phyloP scores from a whole-genome alignment of 305 asterid genomes.

The Fraxinus greggii region DNA sequence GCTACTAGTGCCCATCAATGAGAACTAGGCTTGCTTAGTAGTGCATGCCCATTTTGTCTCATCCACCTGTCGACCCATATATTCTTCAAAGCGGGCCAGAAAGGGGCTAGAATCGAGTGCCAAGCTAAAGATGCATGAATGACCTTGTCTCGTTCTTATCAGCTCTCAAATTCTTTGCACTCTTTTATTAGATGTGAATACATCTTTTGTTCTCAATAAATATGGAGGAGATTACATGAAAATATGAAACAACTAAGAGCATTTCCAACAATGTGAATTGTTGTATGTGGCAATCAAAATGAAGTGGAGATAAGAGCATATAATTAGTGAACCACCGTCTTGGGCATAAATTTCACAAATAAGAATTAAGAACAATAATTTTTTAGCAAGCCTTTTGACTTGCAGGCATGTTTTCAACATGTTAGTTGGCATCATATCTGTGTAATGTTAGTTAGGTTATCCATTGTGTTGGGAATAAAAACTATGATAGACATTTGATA shows the following conservation, averaged over 20 bases:
- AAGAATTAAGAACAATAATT: neutral
- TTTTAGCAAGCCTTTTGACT: neutral
- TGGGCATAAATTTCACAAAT: neutral
- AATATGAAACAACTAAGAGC: neutral
- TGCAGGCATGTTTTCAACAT: neutral
- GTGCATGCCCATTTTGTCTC: neutral
- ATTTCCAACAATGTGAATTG: neutral
- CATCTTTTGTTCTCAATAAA: neutral
- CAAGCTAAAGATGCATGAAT: neutral
- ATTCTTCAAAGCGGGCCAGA: neutral
- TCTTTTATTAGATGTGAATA: neutral
- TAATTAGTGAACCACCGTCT: neutral
- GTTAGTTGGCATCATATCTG: neutral
- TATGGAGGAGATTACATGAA: neutral
- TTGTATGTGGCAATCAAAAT: neutral
- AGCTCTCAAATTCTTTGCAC: neutral
- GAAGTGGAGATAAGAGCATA: neutral
- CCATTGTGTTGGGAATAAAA: neutral
- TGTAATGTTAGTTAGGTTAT: neutral
- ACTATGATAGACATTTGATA: neutral
- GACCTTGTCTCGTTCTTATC: neutral
- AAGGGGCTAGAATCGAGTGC: neutral
- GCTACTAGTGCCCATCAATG: neutral
- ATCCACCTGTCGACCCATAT: neutral
- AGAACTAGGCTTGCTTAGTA: neutral